Percentiles rank a stretch among this genome's conserved stretches.
Evolutionary conservation across 345 rosid genomes (phyloP).

Genomic region (Pistacia atlantica): DNA sequence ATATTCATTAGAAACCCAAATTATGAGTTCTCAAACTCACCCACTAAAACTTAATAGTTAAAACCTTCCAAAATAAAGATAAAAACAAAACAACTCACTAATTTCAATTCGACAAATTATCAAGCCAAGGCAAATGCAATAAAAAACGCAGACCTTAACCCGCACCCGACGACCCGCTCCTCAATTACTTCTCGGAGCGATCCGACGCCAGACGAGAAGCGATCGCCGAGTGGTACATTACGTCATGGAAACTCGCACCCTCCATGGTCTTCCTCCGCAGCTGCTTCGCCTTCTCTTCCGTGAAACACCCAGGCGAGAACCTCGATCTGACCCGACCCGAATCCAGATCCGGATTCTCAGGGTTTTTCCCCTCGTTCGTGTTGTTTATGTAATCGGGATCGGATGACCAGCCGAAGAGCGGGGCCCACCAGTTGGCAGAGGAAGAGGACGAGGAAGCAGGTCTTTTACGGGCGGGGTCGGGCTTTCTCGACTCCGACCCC

Average conservation of each 20-base stretch:
- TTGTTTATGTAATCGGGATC: constrained; percentile 30
- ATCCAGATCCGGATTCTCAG: constrained; percentile 3
- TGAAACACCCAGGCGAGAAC: constrained; percentile 42
- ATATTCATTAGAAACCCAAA: background rate
- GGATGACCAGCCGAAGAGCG: constrained; percentile 38
- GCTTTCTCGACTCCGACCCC: constrained; percentile 10
- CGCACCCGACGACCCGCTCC: background rate
- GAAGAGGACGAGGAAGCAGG: constrained; percentile 12
- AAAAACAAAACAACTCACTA: background rate
- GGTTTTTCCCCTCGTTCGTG: background rate
- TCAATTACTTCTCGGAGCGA: constrained; percentile 3
- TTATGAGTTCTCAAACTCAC: background rate
- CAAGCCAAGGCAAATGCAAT: background rate
- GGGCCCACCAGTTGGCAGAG: constrained; percentile 40
- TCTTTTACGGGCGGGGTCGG: constrained; percentile 16
- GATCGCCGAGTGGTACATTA: constrained; percentile 59
- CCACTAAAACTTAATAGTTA: too few species aligned
- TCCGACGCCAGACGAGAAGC: constrained; percentile 48
- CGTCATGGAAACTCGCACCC: constrained; percentile 41
- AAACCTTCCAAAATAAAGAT: background rate
- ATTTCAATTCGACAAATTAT: constrained; percentile 13
- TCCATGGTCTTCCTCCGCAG: constrained; percentile 49
- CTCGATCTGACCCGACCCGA: constrained; percentile 26
- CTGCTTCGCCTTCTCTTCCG: constrained; percentile 56
- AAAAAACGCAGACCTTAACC: background rate